Percentiles rank a stretch among this genome's conserved stretches.
Evolutionary conservation across 2,329 filamentous ascomycete genomes (phyloP).

Genomic region (Rutstroemia sp.): DNA sequence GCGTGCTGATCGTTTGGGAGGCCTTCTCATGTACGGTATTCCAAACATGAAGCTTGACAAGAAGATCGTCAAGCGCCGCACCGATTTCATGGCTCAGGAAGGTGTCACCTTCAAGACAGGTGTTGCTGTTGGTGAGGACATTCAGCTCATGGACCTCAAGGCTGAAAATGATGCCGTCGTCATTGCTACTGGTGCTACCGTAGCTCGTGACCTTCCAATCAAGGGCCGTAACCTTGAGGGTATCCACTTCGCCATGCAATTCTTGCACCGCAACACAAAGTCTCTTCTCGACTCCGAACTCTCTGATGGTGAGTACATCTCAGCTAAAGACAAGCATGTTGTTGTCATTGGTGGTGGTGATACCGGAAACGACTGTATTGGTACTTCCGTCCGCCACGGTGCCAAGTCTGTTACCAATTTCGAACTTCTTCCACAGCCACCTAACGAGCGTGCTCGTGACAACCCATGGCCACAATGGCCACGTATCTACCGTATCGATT

Average conservation of each 20-base stretch:
- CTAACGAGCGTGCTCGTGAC: conserved; percentile 80
- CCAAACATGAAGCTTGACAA: conserved; percentile 99
- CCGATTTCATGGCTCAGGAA: conserved; percentile 89
- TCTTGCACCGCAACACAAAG: conserved; percentile 96
- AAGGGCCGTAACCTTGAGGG: conserved; percentile 81
- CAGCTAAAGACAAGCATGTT: conserved; percentile 91
- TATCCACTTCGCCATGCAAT: conserved; percentile 95
- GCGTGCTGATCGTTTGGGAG: conserved; percentile 82
- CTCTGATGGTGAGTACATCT: conserved; percentile 78
- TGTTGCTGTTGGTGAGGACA: conserved; percentile 68
- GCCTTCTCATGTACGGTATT: conserved; percentile 95
- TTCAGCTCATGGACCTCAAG: conserved; percentile 64
- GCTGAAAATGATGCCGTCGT: conserved; percentile 74
- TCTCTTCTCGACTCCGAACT: conserved; percentile 89
- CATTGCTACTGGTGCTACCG: conserved; percentile 86
- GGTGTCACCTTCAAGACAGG: conserved; percentile 77
- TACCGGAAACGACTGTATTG: conserved; percentile 96
- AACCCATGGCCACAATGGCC: conserved; percentile 99
- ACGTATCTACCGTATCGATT: conserved; percentile 96
- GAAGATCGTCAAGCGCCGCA: conserved; percentile 89
- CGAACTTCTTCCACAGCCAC: conserved; percentile 87
- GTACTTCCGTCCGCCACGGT: conserved; percentile 89
- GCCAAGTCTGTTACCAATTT: conserved; percentile 97
- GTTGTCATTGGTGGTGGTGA: conserved; percentile 97
- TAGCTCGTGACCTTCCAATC: conserved; percentile 87